phyloP scores from a whole-genome alignment of 2,329 filamentous ascomycete genomes.

The Talaromyces sp. region DNA sequence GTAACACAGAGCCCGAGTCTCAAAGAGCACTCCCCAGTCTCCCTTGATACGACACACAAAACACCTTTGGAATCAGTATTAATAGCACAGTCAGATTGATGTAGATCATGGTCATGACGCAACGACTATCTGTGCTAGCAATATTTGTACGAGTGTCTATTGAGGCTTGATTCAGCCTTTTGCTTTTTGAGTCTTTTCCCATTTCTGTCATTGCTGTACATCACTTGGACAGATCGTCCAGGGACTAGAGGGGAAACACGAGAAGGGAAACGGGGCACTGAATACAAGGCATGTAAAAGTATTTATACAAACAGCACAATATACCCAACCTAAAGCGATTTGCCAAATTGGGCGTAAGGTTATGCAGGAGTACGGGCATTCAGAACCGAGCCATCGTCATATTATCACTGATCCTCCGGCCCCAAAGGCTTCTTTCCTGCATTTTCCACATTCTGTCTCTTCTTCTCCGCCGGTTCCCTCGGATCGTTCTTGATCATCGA shows the following conservation, averaged over 20 bases:
- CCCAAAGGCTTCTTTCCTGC: neutral
- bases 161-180: neutral
- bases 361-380: neutral
- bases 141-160: neutral
- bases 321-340: neutral
- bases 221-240: no score
- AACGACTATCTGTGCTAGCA: neutral
- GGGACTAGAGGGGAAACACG: no score
- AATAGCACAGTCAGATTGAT: neutral
- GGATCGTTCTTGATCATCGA: conserved; percentile 1
- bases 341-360: neutral
- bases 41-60: neutral
- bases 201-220: no score
- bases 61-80: neutral
- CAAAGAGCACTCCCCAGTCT: neutral
- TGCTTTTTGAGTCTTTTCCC: neutral
- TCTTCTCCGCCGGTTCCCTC: neutral
- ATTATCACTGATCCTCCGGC: neutral
- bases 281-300: no score
- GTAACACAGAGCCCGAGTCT: neutral
- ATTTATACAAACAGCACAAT: neutral
- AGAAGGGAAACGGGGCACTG: no score
- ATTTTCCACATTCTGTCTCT: neutral
- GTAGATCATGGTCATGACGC: neutral
- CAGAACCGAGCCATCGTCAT: neutral